Evolutionary conservation across 768 basidiomycete species (phyloP).

Genomic region (Collybia sordida): DNA sequence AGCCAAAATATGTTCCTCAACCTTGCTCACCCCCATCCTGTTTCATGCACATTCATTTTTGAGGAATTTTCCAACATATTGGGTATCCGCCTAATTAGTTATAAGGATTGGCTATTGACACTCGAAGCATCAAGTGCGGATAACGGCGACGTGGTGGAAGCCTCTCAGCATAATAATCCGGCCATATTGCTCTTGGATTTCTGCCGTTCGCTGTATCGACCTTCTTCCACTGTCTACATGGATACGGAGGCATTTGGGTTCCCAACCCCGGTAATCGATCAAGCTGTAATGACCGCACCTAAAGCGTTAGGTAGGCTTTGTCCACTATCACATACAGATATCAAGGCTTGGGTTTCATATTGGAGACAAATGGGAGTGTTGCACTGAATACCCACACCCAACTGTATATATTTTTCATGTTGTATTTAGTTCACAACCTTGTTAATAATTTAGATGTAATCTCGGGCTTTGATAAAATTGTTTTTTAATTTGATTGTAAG

Average conservation of each 20-base stretch:
- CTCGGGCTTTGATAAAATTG: too few species aligned
- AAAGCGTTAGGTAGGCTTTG: not conserved
- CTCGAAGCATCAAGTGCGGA: slow-evolving; percentile 13
- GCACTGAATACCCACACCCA: too few species aligned
- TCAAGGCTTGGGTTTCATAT: not conserved
- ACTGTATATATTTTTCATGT: too few species aligned
- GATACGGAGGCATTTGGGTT: slow-evolving; percentile 1
- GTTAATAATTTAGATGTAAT: too few species aligned
- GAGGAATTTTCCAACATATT: slow-evolving; percentile 9
- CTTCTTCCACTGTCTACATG: not conserved
- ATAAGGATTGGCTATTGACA: slow-evolving; percentile 16
- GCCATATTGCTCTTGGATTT: slow-evolving; percentile 9
- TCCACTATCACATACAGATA: not conserved
- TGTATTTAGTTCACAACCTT: too few species aligned
- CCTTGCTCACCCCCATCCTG: slow-evolving; percentile 12
- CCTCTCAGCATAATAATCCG: slow-evolving; percentile 1
- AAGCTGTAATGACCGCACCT: not conserved
- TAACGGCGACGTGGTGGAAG: not conserved
- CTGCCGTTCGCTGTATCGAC: slow-evolving; percentile 5
- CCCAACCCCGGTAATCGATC: not conserved
- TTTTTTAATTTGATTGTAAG: too few species aligned
- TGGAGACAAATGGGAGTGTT: not conserved
- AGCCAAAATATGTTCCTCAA: slow-evolving; percentile 4
- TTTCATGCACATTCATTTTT: slow-evolving; percentile 10
- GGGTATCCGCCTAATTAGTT: slow-evolving; percentile 15